Evolutionary conservation across 2,329 filamentous ascomycete genomes (phyloP).

Genomic region (Hypoxylon sp.): DNA sequence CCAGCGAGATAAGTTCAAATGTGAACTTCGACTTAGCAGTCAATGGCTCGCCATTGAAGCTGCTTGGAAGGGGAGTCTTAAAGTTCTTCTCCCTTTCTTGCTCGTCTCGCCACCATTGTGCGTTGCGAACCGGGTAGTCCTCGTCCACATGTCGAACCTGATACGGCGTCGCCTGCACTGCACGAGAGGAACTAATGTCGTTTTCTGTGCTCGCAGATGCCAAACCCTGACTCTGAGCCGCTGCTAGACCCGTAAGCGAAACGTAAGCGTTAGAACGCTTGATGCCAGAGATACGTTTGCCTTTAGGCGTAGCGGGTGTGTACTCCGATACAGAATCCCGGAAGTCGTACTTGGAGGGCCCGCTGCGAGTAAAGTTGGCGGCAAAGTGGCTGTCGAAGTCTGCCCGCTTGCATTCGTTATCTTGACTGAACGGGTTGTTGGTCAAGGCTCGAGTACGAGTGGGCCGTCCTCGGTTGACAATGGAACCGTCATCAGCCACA

Average conservation of each 20-base stretch:
- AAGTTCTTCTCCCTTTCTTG: constrained; percentile 1
- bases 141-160: constrained; percentile 18
- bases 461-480: neutral
- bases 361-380: constrained; percentile 29
- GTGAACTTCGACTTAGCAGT: constrained; percentile 39
- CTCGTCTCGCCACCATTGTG: constrained; percentile 1
- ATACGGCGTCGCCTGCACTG: neutral
- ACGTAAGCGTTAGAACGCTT: no score
- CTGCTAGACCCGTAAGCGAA: no score
- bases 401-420: constrained; percentile 11
- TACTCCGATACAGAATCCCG: constrained; percentile 44
- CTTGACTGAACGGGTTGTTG: constrained; percentile 35
- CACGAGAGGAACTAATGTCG: constrained; percentile 2
- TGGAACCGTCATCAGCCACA: no score
- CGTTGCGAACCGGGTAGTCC: constrained; percentile 17
- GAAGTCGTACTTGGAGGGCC: constrained; percentile 42
- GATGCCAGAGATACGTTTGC: no score
- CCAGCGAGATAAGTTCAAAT: constrained; percentile 43
- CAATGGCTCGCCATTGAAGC: constrained; percentile 22
- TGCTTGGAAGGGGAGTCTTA: constrained; percentile 10
- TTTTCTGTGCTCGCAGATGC: no score
- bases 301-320: no score
- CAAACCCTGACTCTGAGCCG: no score
- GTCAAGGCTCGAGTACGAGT: constrained; percentile 9
- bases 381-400: constrained; percentile 28